Base-by-base conservation (phyloP, 2,329 filamentous ascomycete genomes). In the Parafenestella ontariensis region DNA sequence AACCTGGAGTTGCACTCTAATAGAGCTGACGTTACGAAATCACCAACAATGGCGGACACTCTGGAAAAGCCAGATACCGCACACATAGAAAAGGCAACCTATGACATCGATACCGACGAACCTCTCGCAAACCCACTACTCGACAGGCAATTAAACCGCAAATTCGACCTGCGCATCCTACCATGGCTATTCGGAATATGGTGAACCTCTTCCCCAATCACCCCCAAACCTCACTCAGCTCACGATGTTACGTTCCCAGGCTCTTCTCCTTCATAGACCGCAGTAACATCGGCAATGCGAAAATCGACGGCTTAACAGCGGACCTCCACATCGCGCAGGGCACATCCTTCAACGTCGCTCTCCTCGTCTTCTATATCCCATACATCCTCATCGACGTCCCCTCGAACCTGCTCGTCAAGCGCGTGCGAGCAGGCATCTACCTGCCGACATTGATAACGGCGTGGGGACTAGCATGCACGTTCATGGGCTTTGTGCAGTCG, bases 211-310 rank as follows among this genome's bases (percentile, higher is more conserved):
- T 29, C 28, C 8, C 17, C 9, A 18, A 8, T n/a, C 7, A 15
- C 21, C 18, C 3, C 18, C n/a, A 23, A n/a, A n/a, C n/a, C n/a
- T 11, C 10, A 9, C 36, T 4, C 9, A 21, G 31, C 49, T 47
- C 17, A 47, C 33, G 10, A 21, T 8, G n/a, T 15, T 20, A 11
- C 17, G 13, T 24, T 29, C 6, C 5, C 21, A 63, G 55, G 61
- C 72, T 81, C 3, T 70, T 81, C n/a, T 77, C 78, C 7, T 81
- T 81, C 69, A 80, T 82, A 52, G 79, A 81, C 59, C 68, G 78
- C 21, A 70, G 64, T 50, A 76, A 76, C 49, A 72, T 76, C 39
- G 76, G 78, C 31, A 80, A 80, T 44, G 78, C 78, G 0, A 72
- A 75, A 33, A 76, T 80, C 46, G 76, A 77, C 18, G 77, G 78